These are phyloP conservation scores for Rosa lucieae DNA, from an alignment of 306 rosid genomes.

Conservation along the genomic window DNA sequence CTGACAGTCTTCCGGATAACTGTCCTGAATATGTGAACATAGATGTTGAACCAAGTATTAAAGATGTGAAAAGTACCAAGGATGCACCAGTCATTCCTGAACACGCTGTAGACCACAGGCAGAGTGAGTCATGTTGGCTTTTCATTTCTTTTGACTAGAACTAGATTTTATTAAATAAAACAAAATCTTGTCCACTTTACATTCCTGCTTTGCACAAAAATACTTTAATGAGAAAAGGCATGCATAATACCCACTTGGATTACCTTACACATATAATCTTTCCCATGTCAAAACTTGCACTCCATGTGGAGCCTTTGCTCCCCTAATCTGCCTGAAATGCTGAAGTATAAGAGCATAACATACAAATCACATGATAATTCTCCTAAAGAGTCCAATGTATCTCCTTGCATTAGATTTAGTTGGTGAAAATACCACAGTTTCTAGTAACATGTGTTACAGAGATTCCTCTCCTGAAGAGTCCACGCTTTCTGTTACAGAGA, in stretches of 20 bases:
- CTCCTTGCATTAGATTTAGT: background rate
- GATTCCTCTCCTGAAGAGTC: background rate
- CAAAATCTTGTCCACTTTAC: background rate
- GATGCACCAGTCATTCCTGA: constrained; percentile 21
- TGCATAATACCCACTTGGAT: background rate
- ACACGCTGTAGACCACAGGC: constrained; percentile 21
- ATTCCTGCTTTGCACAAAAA: background rate
- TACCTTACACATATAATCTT: background rate
- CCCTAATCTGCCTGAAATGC: background rate
- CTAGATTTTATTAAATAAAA: background rate
- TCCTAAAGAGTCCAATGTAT: background rate
- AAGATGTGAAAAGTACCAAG: constrained; percentile 12
- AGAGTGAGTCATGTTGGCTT: constrained; percentile 44
- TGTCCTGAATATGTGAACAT: constrained; percentile 50
- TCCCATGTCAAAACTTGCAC: background rate
- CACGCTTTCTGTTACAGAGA: background rate
- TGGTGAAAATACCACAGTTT: background rate
- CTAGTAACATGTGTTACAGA: background rate
- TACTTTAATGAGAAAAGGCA: background rate
- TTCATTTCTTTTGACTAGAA: background rate
- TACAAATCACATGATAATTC: background rate
- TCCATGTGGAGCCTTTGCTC: background rate
- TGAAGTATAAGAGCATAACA: background rate
- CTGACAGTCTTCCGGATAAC: constrained; percentile 36
- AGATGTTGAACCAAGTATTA: constrained; percentile 59